phyloP scores from a whole-genome alignment of 192 early-diverging fungal species.

The Obelidium mucronatum region DNA sequence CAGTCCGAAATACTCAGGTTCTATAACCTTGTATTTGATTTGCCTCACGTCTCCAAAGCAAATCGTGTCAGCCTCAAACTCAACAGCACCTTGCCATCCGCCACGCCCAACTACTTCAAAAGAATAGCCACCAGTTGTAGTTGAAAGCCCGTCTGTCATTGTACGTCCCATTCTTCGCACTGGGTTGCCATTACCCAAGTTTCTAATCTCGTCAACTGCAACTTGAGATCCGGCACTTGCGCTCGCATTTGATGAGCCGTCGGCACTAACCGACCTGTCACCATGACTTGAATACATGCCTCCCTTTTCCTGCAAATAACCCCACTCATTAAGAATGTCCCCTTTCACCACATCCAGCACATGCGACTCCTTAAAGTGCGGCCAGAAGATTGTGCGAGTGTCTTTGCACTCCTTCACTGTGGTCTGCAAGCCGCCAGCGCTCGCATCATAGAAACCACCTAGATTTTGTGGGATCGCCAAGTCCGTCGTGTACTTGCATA shows the following conservation, averaged over 20 bases:
- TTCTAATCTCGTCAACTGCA: neutral
- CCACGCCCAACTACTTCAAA: neutral
- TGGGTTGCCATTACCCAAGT: neutral
- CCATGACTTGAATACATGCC: neutral
- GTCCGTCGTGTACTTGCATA: neutral
- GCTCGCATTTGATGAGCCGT: neutral
- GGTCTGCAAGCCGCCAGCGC: neutral
- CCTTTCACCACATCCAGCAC: conserved; percentile 21
- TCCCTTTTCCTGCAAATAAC: neutral
- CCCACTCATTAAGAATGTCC: conserved; percentile 15
- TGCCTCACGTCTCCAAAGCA: conserved; percentile 24
- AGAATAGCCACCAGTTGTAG: neutral
- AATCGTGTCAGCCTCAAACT: conserved; percentile 33
- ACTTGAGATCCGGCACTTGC: neutral
- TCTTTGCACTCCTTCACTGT: neutral
- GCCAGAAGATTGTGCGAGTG: conserved; percentile 14
- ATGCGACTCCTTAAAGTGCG: conserved; percentile 20
- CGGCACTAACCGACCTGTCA: neutral
- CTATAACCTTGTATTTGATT: conserved; percentile 19
- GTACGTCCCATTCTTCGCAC: neutral
- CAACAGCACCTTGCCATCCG: conserved; percentile 13
- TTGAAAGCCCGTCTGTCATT: neutral
- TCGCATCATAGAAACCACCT: neutral
- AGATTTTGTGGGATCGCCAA: neutral
- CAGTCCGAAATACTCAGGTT: neutral